Base-by-base conservation (phyloP, 371 early-diverging fungal species). In the Mucor lusitanicus region DNA sequence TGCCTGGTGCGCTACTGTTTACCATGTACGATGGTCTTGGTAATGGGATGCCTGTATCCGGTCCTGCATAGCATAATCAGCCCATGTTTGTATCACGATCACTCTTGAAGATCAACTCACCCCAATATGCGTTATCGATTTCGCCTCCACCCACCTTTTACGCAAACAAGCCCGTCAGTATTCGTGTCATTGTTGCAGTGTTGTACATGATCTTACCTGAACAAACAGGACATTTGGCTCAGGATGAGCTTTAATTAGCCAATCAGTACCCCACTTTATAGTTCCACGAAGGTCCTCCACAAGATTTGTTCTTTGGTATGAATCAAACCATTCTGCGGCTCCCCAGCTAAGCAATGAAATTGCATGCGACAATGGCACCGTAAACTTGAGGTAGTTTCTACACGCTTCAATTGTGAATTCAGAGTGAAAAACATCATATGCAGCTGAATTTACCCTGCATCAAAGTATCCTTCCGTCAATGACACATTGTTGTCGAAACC, bases 181-280 rank as follows among this genome's bases (percentile, higher is more conserved):
- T 17, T 27, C 21, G 17, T 23, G 12, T 11, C 4, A 8, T 21
- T 11, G 48, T n/a, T n/a, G 15, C n/a, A 44, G 46, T 46, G 46
- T 48, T 9, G n/a, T 7, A 48, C 5, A 40, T 40, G 19, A 40
- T 17, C 40, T 67, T 71, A 72, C 80, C 54, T 79, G 77, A 28
- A 79, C 72, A 33, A 60, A 85, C 23, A 88, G 70, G 3, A 78
- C 78, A 62, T 80, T 71, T 30, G 74, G 72, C 44, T 82, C 67
- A 15, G 85, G 83, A 65, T 88, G 87, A 1, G 88, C 87, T 61
- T 86, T 85, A 28, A 87, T 85, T 30, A 88, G 63, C 87, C 88
- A 88, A 69, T 87, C 88, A 50, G 83, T 84, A 6, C 87, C 89
- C 88, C 88, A 88, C 53, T 78, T 85, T 25, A 88, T 63, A 70